Base-by-base conservation (phyloP, 441 rosid species). In the Mallotus japonicus region DNA sequence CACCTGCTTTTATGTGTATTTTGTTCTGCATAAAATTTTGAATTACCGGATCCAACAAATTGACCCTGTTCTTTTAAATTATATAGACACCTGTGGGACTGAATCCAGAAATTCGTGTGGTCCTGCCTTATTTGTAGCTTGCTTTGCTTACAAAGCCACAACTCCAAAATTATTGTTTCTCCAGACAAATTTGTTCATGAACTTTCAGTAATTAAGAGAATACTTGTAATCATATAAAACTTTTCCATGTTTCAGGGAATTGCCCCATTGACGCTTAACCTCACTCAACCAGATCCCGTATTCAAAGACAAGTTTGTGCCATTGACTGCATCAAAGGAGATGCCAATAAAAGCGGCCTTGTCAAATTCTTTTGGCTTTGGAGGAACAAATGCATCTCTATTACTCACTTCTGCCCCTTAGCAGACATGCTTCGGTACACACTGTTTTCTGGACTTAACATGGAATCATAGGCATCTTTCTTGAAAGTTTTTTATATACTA, bases 301-400 rank as follows among this genome's bases (percentile, higher is more conserved):
- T 92, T 95, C 72, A 80, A 78, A 37, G 81, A 83, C 20, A 70
- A 59, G 42, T 92, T 91, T 82, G 78, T 79, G 84, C 99, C 97
- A 44, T 83, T 90, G 84, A 83, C 82, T 40, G 77, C 82, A 69
- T 90, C 96, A 0, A 89, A 83, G 68, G 81, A 90, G 86, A 89
- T 92, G 96, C 81, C 62, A 10, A 34, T 92, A 78, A 73, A 80
- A 76, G 92, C 87, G 14, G 89, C 95, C 24, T 73, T 95, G 87
- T 95, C 97, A 5, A 89, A 91, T 79, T 92, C 97, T 46, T 95
- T 95, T 67, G 99, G 93, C 68, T 95, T 92, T 75, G 97, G 99
- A 69, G 99, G 98, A 72, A 90, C 98, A 58, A 92, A 95, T 76
- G 90, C 97, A 34, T 92, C 92, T 63, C 84, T 89, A 61, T 81